A percentile compares a stretch with the other conserved stretches of the same genome.
Conservation (phyloP, 805 yeast species). For the Diddensiella santjacobensis region DNA sequence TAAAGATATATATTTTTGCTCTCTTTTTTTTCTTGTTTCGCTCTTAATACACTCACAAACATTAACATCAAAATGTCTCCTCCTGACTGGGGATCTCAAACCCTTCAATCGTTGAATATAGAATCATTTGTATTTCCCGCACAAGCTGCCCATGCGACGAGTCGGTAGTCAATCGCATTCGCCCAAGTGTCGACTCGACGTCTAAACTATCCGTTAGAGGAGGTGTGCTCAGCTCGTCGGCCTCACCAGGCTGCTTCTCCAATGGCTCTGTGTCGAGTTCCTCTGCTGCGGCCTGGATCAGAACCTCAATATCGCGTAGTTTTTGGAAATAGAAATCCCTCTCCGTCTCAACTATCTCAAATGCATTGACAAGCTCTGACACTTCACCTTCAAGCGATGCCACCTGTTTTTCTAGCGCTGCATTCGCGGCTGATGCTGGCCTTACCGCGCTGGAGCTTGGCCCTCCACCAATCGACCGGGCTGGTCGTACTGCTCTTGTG, state of each 20-base stretch:
- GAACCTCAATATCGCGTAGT: constrained; percentile 79
- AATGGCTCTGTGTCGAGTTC: constrained; percentile 33
- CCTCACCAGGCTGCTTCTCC: constrained; percentile 33
- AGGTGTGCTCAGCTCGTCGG: constrained; percentile 29
- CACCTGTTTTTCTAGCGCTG: background rate
- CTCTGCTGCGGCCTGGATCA: constrained; percentile 62
- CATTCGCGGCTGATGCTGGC: background rate
- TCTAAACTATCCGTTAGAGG: no score
- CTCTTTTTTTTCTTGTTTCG: background rate
- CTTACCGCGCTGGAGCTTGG: constrained; percentile 8
- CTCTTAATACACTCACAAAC: no score
- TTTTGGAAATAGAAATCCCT: constrained; percentile 89
- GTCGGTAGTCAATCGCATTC: constrained; percentile 22
- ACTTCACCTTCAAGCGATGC: constrained; percentile 44
- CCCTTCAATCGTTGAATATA: constrained; percentile 82
- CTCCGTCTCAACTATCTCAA: constrained; percentile 67
- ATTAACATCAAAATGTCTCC: constrained; percentile 18
- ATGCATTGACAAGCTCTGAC: constrained; percentile 53
- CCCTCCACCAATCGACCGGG: constrained; percentile 1
- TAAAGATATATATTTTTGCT: background rate
- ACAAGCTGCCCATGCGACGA: constrained; percentile 33
- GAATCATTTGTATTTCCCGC: constrained; percentile 65
- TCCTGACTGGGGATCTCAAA: constrained; percentile 53
- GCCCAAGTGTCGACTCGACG: constrained; percentile 7
- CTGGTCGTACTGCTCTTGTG: constrained; percentile 8